Base-by-base conservation (phyloP, 1,284 basidiomycete genomes). In the Meira miltonrushii region DNA sequence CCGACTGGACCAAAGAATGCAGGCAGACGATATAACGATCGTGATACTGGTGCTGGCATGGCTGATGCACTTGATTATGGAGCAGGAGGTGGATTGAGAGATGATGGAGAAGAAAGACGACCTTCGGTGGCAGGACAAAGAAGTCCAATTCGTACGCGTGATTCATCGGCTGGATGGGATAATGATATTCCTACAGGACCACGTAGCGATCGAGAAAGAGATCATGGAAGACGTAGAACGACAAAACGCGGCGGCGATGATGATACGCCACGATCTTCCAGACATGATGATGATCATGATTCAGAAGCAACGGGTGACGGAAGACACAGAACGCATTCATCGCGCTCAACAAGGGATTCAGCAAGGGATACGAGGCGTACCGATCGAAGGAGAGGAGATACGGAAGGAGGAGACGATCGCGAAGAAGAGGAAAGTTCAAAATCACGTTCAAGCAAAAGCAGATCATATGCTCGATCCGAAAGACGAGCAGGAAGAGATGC, bases 31-130 rank as follows among this genome's bases (percentile, higher is more conserved):
- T 75, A 77, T 62, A 75, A 68, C 39, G 75, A 77, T 50, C 67
- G 75, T 9, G 75, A 77, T 23, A 69, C 61, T 10, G 69, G 67
- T 5, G 51, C 62, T 6, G 72, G 72, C n/a, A 63, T 61, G 0
- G 67, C 61, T 12, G 75, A 75, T 25, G 53, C 61, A 17, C 69
- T 77, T 41, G 74, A 77, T 59, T 77, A 77, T 49, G 75, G 75
- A 15, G 57, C 40, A 8, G 52, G 28, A 33, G 28, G 28, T 8
- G 28, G 41, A 13, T 10, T 17, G 21, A 40, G 55, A 21, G 50
- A 19, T 25, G 37, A 41, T 39, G 17, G 5, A 53, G 50, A 41
- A 39, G 50, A 23, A 33, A 33, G 8, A 8, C 3, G 8, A 33
- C 8, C 8, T 3, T 48, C 46, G 2, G n/a, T n/a, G n/a, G 23